Percentiles rank a stretch among this genome's conserved stretches.
Conservation (phyloP, 164 flowering plant genomes). For the Akebia trifoliata region DNA sequence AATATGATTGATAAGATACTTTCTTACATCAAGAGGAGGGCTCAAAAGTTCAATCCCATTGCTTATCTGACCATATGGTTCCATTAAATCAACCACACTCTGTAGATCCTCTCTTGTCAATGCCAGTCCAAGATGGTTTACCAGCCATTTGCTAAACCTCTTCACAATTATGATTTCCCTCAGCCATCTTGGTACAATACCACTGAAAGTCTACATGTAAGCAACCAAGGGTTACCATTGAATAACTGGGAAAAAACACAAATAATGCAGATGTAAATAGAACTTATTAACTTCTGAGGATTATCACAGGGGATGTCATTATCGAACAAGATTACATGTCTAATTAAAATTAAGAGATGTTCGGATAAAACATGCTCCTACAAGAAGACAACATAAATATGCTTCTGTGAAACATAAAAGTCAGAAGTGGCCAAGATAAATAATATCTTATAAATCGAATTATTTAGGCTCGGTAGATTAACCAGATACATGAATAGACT, state of each 20-base stretch:
- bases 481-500: too few species aligned
- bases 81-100: constrained; percentile 89
- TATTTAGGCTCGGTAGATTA: too few species aligned
- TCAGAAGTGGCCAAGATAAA: too few species aligned
- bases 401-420: neutral
- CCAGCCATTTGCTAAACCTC: constrained; percentile 53
- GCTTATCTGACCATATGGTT: constrained; percentile 89
- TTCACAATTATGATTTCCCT: constrained; percentile 53
- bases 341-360: too few species aligned
- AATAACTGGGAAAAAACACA: neutral
- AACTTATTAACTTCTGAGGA: neutral
- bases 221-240: neutral
- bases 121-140: constrained; percentile 84
- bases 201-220: constrained; percentile 59
- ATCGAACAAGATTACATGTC: too few species aligned
- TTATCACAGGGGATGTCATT: too few species aligned
- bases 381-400: neutral
- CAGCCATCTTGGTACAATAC: constrained; percentile 55
- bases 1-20: neutral
- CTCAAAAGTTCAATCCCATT: constrained; percentile 77
- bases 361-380: neutral
- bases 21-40: constrained; percentile 90
- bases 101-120: constrained; percentile 71
- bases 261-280: neutral
- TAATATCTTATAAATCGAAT: too few species aligned